Conservation (phyloP, 345 rosid genomes). For the Leavenworthia alabamica region DNA sequence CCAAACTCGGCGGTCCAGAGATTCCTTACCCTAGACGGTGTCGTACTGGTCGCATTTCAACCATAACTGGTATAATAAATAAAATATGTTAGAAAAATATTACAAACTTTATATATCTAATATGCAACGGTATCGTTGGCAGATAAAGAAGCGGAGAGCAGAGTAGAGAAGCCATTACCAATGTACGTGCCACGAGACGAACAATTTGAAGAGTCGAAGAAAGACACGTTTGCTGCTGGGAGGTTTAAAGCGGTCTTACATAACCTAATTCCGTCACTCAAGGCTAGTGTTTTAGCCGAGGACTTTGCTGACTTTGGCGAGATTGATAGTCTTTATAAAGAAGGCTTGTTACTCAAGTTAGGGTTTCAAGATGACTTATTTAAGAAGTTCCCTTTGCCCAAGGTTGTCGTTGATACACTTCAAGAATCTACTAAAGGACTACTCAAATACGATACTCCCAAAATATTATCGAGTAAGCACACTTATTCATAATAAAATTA, state of each 20-base stretch:
- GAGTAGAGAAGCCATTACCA: slow-evolving; percentile 87
- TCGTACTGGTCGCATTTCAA: slow-evolving; percentile 73
- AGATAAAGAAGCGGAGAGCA: slow-evolving; percentile 53
- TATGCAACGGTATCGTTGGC: background rate
- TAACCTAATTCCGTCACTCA: slow-evolving; percentile 60
- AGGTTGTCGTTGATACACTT: slow-evolving; percentile 37
- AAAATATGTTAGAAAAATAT: background rate
- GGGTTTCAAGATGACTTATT: slow-evolving; percentile 68
- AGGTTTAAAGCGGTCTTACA: slow-evolving; percentile 76
- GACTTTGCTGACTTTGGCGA: slow-evolving; percentile 65
- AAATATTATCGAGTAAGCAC: slow-evolving; percentile 73
- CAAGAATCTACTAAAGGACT: slow-evolving; percentile 66
- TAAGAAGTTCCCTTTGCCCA: slow-evolving; percentile 66
- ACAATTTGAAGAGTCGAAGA: slow-evolving; percentile 80
- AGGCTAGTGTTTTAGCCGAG: slow-evolving; percentile 63
- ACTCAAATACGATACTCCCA: slow-evolving; percentile 78
- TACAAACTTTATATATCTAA: background rate
- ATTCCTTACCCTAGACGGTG: slow-evolving; percentile 87
- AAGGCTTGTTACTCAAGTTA: slow-evolving; percentile 76
- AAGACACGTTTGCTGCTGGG: slow-evolving; percentile 53
- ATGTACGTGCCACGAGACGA: slow-evolving; percentile 93
- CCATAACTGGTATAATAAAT: slow-evolving; percentile 38
- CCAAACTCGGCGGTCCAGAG: slow-evolving; percentile 60
- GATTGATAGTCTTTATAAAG: slow-evolving; percentile 74
- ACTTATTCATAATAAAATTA: background rate